A percentile compares a stretch with the other conserved stretches of the same genome.
These are phyloP conservation scores for Solanum piurae DNA, from an alignment of 257 asterid genomes.

Conservation along the genomic window DNA sequence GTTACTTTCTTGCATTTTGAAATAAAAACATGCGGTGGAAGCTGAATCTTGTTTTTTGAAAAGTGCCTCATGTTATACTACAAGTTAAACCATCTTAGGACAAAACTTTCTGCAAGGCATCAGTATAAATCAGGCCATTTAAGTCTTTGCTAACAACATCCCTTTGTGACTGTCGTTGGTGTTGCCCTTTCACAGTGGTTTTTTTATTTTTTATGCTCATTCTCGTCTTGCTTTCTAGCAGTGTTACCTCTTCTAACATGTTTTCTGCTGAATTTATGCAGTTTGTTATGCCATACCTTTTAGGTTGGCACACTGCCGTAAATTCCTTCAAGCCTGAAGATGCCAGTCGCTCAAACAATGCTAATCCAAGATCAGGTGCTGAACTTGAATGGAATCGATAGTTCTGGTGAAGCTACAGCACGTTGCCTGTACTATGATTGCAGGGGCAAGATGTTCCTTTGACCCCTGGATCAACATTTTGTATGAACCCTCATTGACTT, in stretches of 20 bases:
- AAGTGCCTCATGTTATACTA: background rate
- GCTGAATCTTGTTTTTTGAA: background rate
- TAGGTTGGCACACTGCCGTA: conserved; percentile 88
- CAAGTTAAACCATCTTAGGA: background rate
- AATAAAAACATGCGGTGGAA: background rate
- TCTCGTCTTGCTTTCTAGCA: background rate
- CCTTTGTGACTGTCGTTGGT: background rate
- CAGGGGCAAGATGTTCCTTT: background rate
- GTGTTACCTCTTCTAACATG: background rate
- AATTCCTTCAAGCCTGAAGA: conserved; percentile 67
- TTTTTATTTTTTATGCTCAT: background rate
- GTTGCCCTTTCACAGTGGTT: background rate
- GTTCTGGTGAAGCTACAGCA: background rate
- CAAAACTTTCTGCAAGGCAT: background rate
- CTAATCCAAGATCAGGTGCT: conserved; percentile 46
- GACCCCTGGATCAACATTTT: background rate
- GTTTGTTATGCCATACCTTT: conserved; percentile 72
- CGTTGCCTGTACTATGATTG: background rate
- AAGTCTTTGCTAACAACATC: background rate
- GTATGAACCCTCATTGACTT: background rate
- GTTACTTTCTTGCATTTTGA: background rate
- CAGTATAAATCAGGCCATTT: background rate
- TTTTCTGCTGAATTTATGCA: conserved; percentile 25
- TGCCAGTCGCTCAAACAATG: conserved; percentile 31
- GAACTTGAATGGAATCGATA: conserved; percentile 86